Conservation (phyloP, 2,329 filamentous ascomycete genomes). For the Grosmannia penicillata region DNA sequence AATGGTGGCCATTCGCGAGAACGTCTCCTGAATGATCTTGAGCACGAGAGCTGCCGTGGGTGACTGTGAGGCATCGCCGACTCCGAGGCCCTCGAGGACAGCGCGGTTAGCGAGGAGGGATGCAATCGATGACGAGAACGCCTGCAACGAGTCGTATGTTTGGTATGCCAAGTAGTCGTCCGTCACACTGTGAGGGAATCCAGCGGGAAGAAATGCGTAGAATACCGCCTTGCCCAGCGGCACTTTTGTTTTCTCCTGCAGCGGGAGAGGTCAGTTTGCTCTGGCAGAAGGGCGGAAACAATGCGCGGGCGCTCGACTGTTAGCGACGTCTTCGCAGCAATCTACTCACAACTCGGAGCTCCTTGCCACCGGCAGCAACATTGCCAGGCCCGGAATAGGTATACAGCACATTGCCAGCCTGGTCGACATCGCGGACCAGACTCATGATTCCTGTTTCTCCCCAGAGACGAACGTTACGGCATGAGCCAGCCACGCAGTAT, state of each 20-base stretch:
- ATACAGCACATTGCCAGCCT: conserved; percentile 21
- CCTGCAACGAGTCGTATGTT: conserved; percentile 62
- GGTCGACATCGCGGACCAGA: conserved; percentile 21
- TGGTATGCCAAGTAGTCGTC: conserved; percentile 68
- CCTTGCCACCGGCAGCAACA: conserved; percentile 9
- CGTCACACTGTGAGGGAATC: conserved; percentile 79
- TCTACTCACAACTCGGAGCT: conserved; percentile 14
- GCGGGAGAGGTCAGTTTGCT: neutral
- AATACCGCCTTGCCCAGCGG: conserved; percentile 27
- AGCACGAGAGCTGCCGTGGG: conserved; percentile 71
- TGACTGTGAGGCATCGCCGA: conserved; percentile 65
- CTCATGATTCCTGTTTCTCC: conserved; percentile 14
- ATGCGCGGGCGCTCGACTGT: too few relatives aligned
- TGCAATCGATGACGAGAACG: conserved; percentile 71
- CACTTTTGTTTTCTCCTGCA: conserved; percentile 20
- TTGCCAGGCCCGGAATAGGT: conserved; percentile 14
- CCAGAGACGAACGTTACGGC: neutral
- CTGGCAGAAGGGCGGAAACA: neutral
- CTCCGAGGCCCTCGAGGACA: conserved; percentile 65
- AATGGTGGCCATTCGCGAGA: conserved; percentile 72
- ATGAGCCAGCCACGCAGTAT: neutral
- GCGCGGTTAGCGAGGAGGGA: conserved; percentile 68
- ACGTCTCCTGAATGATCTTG: conserved; percentile 68
- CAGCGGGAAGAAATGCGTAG: conserved; percentile 70
- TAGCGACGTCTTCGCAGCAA: neutral